phyloP scores from a whole-genome alignment of 257 asterid species.

The Nicotiana obtusifolia region DNA sequence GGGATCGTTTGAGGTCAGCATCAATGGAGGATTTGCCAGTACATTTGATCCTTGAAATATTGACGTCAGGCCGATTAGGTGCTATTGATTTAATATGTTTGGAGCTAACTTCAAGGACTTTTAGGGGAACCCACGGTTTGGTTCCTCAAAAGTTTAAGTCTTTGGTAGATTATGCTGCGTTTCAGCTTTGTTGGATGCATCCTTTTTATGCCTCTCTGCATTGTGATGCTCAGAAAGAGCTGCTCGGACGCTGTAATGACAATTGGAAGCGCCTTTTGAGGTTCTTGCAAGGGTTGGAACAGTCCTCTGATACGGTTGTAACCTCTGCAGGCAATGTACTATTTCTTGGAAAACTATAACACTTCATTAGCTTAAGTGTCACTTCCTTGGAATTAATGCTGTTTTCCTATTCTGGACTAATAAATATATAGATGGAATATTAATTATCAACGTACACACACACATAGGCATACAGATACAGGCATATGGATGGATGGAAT shows the following conservation, averaged over 20 bases:
- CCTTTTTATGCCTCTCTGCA: slow-evolving; percentile 44
- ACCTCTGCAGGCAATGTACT: slow-evolving; percentile 81
- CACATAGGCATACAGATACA: neutral
- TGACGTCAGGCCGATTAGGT: slow-evolving; percentile 55
- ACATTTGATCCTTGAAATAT: slow-evolving; percentile 64
- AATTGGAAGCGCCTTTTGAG: slow-evolving; percentile 70
- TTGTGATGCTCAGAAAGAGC: slow-evolving; percentile 37
- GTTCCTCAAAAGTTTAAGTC: slow-evolving; percentile 54
- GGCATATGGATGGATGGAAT: no score
- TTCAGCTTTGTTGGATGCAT: slow-evolving; percentile 55
- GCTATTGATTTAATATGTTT: slow-evolving; percentile 55
- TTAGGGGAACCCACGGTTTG: slow-evolving; percentile 40
- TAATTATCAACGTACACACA: neutral
- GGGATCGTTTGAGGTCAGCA: slow-evolving; percentile 43
- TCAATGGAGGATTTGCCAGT: slow-evolving; percentile 63
- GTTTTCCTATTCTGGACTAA: neutral
- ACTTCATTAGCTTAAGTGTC: neutral
- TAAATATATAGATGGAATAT: neutral
- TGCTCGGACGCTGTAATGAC: slow-evolving; percentile 46
- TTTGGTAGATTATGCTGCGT: slow-evolving; percentile 66
- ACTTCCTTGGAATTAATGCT: neutral
- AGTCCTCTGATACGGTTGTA: slow-evolving; percentile 58
- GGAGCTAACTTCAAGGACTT: slow-evolving; percentile 58
- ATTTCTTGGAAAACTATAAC: slow-evolving; percentile 19
- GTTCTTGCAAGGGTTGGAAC: slow-evolving; percentile 74